Conservation (phyloP, 192 early-diverging fungal genomes). For the Coemansia sp. region DNA sequence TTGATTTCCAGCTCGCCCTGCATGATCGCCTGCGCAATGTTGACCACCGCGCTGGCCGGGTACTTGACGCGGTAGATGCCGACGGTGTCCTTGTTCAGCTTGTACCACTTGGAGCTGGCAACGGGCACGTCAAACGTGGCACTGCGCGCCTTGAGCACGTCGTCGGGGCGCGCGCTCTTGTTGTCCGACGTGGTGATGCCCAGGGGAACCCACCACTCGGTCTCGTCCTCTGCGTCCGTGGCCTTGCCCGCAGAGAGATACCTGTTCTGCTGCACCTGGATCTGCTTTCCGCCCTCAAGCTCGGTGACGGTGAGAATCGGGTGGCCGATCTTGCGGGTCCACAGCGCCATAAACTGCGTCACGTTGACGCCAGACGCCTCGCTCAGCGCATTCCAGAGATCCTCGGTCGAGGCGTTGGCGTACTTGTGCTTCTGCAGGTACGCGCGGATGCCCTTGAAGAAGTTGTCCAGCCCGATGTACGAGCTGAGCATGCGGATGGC, state of each 20-base stretch:
- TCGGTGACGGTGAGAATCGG: conserved; percentile 73
- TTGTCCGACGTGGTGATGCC: conserved; percentile 49
- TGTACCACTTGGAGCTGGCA: conserved; percentile 61
- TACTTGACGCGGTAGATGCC: conserved; percentile 88
- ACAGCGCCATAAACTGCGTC: conserved; percentile 75
- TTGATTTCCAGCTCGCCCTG: conserved; percentile 57
- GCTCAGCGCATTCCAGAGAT: conserved; percentile 82
- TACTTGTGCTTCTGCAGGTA: conserved; percentile 84
- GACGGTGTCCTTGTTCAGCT: conserved; percentile 78
- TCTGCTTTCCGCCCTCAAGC: conserved; percentile 31
- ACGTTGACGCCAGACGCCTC: conserved; percentile 81
- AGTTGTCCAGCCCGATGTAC: conserved; percentile 64
- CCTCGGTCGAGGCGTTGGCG: conserved; percentile 79
- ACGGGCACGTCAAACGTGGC: conserved; percentile 52
- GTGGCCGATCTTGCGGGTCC: conserved; percentile 86
- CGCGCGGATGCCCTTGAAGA: conserved; percentile 64
- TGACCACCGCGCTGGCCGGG: conserved; percentile 53
- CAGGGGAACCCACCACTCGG: conserved; percentile 85
- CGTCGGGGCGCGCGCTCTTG: conserved; percentile 13
- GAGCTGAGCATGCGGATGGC: conserved; percentile 92
- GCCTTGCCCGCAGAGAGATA: conserved; percentile 78
- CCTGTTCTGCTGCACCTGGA: conserved; percentile 74
- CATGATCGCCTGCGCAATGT: conserved; percentile 56
- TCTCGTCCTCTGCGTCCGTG: conserved; percentile 69
- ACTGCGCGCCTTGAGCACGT: conserved; percentile 47